Evolutionary conservation across 148 eudicot species (phyloP), one percentile per base, ranked within the genome.

Genomic region (Cornus controversa): DNA sequence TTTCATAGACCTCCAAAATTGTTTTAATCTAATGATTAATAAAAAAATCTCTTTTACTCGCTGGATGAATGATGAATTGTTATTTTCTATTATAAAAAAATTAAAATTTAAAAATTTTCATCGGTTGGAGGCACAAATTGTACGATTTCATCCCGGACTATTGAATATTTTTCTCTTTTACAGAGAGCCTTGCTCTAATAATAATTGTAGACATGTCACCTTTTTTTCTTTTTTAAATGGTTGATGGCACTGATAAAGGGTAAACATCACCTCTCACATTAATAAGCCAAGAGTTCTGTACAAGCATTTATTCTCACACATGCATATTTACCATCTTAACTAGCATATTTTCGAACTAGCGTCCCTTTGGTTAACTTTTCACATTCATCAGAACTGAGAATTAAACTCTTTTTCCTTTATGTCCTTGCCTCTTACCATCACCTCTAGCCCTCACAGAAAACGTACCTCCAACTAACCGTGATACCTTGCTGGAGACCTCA

Each of bases 401-500:
- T 42, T 68, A 82, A 26, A 36, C 71, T 67, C 80, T 67, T 45
- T 74, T 68, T 25, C 42, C 58, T 74, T 75, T 34, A 14, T 34
- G 75, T 5, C 70, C 79, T 69, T 45, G 67, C 23, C 85, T 64
- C 66, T 68, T 74, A 69, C 66, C 47, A 50, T 74, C 66, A 29
- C 63, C 67, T 40, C 72, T 29, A 22, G 50, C 15, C 26, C 69
- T 72, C 47, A 72, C 54, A 29, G 74, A 31, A 27, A 6, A 34
- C 6, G 73, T 54, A 64, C 67, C 78, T 25, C 62, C 67, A 27
- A 31, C 47, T 62, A 25, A 40, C 29, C 54, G 47, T 11, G 82
- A 31, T 34, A 16, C 72, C 70, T 50, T 81, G 23, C 71, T 71
- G 10, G 83, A 73, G 40, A 42, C 77, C 22, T 71, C 81, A 72